Conservation (phyloP, 768 basidiomycete species). For the Calocera cornea region DNA sequence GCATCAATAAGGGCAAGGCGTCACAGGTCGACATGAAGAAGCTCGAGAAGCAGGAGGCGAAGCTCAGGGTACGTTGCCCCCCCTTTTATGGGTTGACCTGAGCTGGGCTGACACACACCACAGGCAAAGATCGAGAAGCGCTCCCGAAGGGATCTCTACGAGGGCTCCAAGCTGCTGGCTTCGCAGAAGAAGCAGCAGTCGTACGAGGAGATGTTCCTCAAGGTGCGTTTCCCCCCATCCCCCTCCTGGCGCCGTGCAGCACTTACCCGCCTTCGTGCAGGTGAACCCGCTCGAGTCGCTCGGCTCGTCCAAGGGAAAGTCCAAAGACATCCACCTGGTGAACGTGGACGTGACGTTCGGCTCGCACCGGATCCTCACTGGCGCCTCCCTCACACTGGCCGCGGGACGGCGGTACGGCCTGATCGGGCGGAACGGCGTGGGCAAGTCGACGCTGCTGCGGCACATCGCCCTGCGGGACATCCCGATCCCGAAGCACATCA, state of each 20-base stretch:
- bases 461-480: constrained; percentile 93
- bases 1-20: constrained; percentile 90
- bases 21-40: constrained; percentile 91
- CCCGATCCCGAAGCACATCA: constrained; percentile 85
- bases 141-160: constrained; percentile 77
- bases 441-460: constrained; percentile 90
- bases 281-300: constrained; percentile 86
- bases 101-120: neutral
- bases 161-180: constrained; percentile 90
- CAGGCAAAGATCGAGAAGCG: constrained; percentile 97
- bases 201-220: constrained; percentile 99
- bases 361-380: constrained; percentile 87
- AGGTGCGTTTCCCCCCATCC: constrained; percentile 34
- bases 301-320: constrained; percentile 74
- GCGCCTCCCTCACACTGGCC: constrained; percentile 74
- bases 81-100: neutral
- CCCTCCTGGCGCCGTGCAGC: too few relatives aligned
- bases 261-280: constrained; percentile 24
- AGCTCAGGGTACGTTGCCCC: constrained; percentile 50
- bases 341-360: constrained; percentile 94
- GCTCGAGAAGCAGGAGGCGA: constrained; percentile 92
- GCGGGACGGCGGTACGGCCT: constrained; percentile 83
- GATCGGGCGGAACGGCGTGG: constrained; percentile 86
- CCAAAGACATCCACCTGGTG: constrained; percentile 89
- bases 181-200: constrained; percentile 92